Evolutionary conservation across 768 basidiomycete genomes (phyloP), one percentile per base, ranked within the genome.

Genomic region (Omphalotus guepiniiformis): DNA sequence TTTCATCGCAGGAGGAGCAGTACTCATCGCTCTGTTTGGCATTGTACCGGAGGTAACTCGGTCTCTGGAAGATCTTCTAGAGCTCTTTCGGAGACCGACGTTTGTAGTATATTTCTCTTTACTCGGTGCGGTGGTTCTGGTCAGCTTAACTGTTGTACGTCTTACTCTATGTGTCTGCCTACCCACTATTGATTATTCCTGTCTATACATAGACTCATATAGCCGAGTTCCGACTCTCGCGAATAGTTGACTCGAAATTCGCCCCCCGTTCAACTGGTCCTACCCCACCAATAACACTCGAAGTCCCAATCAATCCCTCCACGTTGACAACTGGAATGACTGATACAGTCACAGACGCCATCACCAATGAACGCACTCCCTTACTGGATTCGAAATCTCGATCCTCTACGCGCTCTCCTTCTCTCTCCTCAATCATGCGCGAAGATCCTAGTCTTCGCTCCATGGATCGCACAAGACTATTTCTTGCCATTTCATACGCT

Each of bases 11-110:
- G 82, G 82, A 15, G 93, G 93, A 23, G 93, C 93, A 5, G 82
- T 89, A 34, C 74, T 94, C 51, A 92, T 97, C 49, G 93, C 88
- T 13, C 68, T 93, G 41, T 97, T 94, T 59, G 93, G 93, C 39
- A 90, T 93, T 55, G 90, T 97, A 0, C 83, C 88, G 16, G 93
- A 95, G 65, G 80, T 80, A 11, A 91, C 88, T 9, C 88, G 88
- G 52, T 84, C 87, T 1, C 71, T 97, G 15, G 88, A 93, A 50
- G 91, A 93, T 61, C 76, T 97, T 21, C 74, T 97, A 21, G 63
- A 63, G 21, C 74, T 95, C 7, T 93, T 93, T 64, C 67, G 73
- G 42, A 71, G 93, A 36, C 81, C 85, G 2, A 66, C 86, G 1
- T 97, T 94, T 63, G 66, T 93, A 29, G 79, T 72, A 3, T 95